These are phyloP conservation scores for Kuraishia ogatae DNA, from an alignment of 805 yeast species.

Conservation along the genomic window DNA sequence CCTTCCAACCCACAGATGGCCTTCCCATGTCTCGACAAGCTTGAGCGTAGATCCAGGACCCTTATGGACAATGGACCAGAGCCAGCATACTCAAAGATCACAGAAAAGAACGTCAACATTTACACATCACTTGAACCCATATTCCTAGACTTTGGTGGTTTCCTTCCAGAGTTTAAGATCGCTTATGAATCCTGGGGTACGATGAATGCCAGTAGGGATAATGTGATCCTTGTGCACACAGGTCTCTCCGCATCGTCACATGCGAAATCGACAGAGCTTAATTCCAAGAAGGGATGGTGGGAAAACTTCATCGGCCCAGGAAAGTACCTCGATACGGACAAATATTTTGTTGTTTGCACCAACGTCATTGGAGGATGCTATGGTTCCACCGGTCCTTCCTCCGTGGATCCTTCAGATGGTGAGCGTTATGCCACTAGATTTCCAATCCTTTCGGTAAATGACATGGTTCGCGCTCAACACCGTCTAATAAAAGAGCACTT, in stretches of 20 bases:
- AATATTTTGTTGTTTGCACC: conserved; percentile 78
- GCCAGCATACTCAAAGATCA: conserved; percentile 69
- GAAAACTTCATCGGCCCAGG: conserved; percentile 88
- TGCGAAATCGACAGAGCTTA: conserved; percentile 71
- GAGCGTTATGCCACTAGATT: conserved; percentile 76
- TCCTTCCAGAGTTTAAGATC: conserved; percentile 62
- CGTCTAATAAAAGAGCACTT: conserved; percentile 54
- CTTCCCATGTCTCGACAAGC: conserved; percentile 80
- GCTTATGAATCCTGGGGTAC: conserved; percentile 93
- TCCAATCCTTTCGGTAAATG: conserved; percentile 78
- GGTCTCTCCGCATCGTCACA: conserved; percentile 93
- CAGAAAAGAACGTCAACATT: conserved; percentile 54
- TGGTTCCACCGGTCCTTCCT: conserved; percentile 91
- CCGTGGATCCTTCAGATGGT: conserved; percentile 60
- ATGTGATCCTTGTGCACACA: conserved; percentile 77
- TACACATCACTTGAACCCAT: conserved; percentile 50
- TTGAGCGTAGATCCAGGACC: conserved; percentile 42
- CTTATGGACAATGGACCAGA: conserved; percentile 70
- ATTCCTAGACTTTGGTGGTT: conserved; percentile 76
- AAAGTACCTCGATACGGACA: conserved; percentile 67
- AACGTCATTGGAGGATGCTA: conserved; percentile 93
- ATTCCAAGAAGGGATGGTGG: conserved; percentile 88
- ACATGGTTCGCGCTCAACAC: conserved; percentile 87
- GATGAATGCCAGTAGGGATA: conserved; percentile 52
- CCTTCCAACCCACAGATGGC: conserved; percentile 50